Percentiles rank a stretch among this genome's conserved stretches.
phyloP scores from a whole-genome alignment of 2,329 filamentous ascomycete species.

The Teratosphaeria zuluensis region DNA sequence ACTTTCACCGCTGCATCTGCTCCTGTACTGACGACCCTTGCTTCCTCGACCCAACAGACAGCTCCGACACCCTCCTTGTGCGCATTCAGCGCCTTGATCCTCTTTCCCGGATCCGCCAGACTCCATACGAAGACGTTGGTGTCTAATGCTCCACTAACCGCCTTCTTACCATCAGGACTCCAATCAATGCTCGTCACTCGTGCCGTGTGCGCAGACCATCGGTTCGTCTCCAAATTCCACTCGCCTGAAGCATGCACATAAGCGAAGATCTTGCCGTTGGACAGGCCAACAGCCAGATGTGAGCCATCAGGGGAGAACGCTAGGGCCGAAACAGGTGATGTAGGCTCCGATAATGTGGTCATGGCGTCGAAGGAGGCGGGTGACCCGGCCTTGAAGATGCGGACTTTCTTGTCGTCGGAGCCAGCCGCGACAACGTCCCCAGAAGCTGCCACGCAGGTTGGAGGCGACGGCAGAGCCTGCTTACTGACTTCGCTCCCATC shows the following conservation, averaged over 20 bases:
- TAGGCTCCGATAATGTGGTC: slow-evolving; percentile 56
- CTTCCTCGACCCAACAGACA: slow-evolving; percentile 64
- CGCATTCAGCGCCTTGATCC: slow-evolving; percentile 75
- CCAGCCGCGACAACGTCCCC: slow-evolving; percentile 65
- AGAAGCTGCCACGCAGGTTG: slow-evolving; percentile 60
- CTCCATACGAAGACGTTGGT: slow-evolving; percentile 93
- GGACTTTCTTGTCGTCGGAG: slow-evolving; percentile 61
- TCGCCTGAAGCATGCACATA: slow-evolving; percentile 43
- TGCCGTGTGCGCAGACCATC: slow-evolving; percentile 63
- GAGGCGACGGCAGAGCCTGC: slow-evolving; percentile 48
- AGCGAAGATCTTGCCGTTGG: slow-evolving; percentile 77
- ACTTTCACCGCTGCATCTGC: slow-evolving; percentile 86
- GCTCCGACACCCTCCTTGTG: slow-evolving; percentile 95
- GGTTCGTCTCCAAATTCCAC: slow-evolving; percentile 68
- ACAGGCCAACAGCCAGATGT: slow-evolving; percentile 71
- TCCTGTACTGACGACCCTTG: slow-evolving; percentile 66
- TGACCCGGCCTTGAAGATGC: slow-evolving; percentile 58
- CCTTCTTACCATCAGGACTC: slow-evolving; percentile 67
- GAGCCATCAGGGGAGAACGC: slow-evolving; percentile 72
- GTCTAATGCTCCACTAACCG: slow-evolving; percentile 77
- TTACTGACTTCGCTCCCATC: slow-evolving; percentile 38
- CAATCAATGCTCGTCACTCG: slow-evolving; percentile 62
- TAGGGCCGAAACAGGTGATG: slow-evolving; percentile 65
- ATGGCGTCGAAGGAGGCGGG: slow-evolving; percentile 40
- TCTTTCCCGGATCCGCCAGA: slow-evolving; percentile 67